These are phyloP conservation scores for Wilhelminamyces savonicus DNA, from an alignment of 805 yeast species.

Conservation along the genomic window DNA sequence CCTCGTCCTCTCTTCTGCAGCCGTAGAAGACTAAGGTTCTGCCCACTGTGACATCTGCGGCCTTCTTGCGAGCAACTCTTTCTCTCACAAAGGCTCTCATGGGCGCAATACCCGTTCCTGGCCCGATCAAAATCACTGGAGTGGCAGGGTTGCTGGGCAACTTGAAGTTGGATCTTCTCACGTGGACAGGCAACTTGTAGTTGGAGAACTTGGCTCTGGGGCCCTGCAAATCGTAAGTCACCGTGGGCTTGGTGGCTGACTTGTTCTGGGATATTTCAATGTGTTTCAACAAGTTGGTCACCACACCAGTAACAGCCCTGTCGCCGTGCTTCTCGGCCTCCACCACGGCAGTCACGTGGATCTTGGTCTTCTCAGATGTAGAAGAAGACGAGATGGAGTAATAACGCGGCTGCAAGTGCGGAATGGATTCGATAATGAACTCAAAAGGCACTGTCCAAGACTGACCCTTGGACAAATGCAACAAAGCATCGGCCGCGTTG, in stretches of 20 bases:
- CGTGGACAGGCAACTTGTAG: constrained; percentile 80
- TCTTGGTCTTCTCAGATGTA: constrained; percentile 60
- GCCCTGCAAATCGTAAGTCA: constrained; percentile 70
- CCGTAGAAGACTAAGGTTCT: constrained; percentile 79
- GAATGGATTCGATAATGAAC: constrained; percentile 73
- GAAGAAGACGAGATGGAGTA: constrained; percentile 94
- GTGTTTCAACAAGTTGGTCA: constrained; percentile 80
- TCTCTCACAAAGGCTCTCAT: constrained; percentile 94
- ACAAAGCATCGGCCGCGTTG: constrained; percentile 73
- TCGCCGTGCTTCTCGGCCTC: constrained; percentile 47
- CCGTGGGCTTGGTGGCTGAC: constrained; percentile 31
- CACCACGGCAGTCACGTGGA: constrained; percentile 89
- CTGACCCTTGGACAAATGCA: constrained; percentile 50
- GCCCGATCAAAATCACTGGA: constrained; percentile 91
- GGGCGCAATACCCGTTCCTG: constrained; percentile 99
- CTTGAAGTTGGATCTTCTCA: constrained; percentile 92
- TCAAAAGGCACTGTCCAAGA: constrained; percentile 86
- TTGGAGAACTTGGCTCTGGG: constrained; percentile 58
- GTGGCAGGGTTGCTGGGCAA: constrained; percentile 78
- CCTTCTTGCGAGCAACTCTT: constrained; percentile 49
- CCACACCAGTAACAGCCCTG: constrained; percentile 67
- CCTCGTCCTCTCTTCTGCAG: constrained; percentile 73
- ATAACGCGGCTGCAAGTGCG: constrained; percentile 87
- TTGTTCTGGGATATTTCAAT: constrained; percentile 54
- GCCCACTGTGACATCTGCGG: constrained; percentile 46